Evolutionary conservation across 345 rosid species (phyloP), one percentile per base, ranked within the genome.

Genomic region (Salix viminalis): DNA sequence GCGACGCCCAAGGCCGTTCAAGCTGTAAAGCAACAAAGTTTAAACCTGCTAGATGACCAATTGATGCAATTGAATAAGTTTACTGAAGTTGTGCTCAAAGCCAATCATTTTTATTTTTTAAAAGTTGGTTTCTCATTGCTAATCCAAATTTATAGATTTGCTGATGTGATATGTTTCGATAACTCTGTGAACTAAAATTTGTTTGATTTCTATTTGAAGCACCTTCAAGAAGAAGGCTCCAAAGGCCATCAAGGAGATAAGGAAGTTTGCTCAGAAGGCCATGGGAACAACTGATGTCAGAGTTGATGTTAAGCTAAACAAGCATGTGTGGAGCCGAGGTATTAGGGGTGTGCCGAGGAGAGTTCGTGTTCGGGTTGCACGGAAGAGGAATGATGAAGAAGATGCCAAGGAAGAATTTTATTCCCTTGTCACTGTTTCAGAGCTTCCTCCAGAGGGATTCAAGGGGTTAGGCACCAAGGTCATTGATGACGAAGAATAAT

Each of bases 221-320:
- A 92, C 94, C 11, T 91, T 92, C 84, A 92, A 92, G 89, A 91
- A 92, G 96, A 91, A 91, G 87, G 97, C 97, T 34, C 94, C 97
- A 16, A 92, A 89, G 72, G 96, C 96, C 4, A 91, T 92, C 6
- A 92, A 92, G 85, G 97, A 91, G 72, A 87, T 92, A 64, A 89
- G 92, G 83, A 89, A 91, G 85, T 92, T 91, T 76, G 91, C 96
- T 0, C 92, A 92, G 70, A 90, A 91, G 78, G 94, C 90, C 1
- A 91, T 92, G 94, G 85, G 85, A 0, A 90, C 96, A 0, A 83
- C 83, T 32, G 94, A 91, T 69, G 92, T 90, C 0, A 88, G 97
- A 23, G 92, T 92, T 1, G 96, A 91, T 73, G 96, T 92, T 70
- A 92, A 92, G 86, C 85, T 92, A 56, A 92, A 92, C 94, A 90